A percentile compares a stretch with the other conserved stretches of the same genome.
These are phyloP conservation scores for Naganishia albida DNA, from an alignment of 1,284 basidiomycete genomes.

Conservation along the genomic window DNA sequence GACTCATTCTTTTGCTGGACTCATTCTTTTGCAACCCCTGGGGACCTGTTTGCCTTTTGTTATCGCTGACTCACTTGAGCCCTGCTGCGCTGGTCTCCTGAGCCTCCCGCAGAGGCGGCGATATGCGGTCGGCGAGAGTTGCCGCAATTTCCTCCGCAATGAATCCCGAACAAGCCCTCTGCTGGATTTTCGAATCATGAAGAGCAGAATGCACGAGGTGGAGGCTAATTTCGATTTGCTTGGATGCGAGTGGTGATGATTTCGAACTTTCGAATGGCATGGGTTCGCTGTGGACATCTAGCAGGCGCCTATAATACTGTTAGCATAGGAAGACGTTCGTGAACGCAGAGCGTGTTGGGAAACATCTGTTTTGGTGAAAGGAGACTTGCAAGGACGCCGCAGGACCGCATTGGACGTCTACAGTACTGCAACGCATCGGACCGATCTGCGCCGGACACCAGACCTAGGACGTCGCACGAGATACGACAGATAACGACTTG, in stretches of 20 bases:
- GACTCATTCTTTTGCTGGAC: conserved; percentile 12
- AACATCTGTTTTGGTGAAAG: background rate
- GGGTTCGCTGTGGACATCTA: background rate
- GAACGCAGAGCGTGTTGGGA: too few species aligned
- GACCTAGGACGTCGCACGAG: background rate
- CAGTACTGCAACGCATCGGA: background rate
- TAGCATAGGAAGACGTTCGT: background rate
- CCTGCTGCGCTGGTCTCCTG: too few species aligned
- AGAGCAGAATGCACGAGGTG: background rate
- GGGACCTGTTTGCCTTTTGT: background rate
- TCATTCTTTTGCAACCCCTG: background rate
- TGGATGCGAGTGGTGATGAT: conserved; percentile 23
- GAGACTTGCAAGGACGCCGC: background rate
- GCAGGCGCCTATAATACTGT: background rate
- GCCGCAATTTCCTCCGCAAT: background rate
- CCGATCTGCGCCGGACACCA: background rate
- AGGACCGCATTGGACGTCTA: background rate
- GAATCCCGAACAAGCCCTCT: background rate
- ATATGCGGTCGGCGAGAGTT: conserved; percentile 21
- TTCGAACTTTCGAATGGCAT: conserved; percentile 27
- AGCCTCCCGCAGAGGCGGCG: background rate
- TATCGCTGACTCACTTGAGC: too few species aligned
- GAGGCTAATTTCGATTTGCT: conserved; percentile 28
- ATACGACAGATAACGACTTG: background rate
- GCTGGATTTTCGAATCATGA: conserved; percentile 23